Base-by-base conservation (phyloP, 2,329 filamentous ascomycete species). In the Phaeoacremonium minimum region DNA sequence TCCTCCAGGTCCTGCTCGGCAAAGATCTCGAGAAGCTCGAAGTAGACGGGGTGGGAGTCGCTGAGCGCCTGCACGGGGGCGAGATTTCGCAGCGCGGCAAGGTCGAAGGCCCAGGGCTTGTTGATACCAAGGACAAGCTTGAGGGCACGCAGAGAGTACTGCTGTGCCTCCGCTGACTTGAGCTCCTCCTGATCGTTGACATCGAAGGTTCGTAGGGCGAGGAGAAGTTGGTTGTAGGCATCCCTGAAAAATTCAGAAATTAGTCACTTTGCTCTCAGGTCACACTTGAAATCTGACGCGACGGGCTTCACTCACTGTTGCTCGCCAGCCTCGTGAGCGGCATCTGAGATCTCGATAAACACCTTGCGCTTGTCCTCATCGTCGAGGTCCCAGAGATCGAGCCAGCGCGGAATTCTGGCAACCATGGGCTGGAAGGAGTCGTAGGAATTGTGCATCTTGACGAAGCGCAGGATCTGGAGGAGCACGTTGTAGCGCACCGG, bases 21-120 rank as follows among this genome's bases (percentile, higher is more conserved):
- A 66, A 97, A 96, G 56, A 97, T 87, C 55, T 96, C 90, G 38
- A 98, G 85, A 26, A 98, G 79, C 66, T 97, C 88, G 52, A 87
- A 90, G 66, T 91, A 87, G 46, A 85, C 74, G 42, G 86, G 78
- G 57, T 96, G 86, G 35, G 86, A 87, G 55, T 91, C 84, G 58
- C 82, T 80, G 33, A 98, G 82, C 13, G 87, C 85, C 66, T 96
- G 89, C 45, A 98, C 80, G 47, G 84, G 83, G 56, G 86, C 75
- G 51, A 94, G 83, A 44, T 80, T 85, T 49, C 88, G 83, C 34
- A 96, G 78, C 40, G 91, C 89, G 61, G 85, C 78, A 71, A 87
- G 89, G 58, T 80, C 75, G 66, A 82, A 87, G 33, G 42, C 42
- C 42, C 42, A 44, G 59, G 76, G 69, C 35, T 64, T 67, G 47